Evolutionary conservation across 2,329 filamentous ascomycete genomes (phyloP).

Genomic region (Botrytis tulipae): DNA sequence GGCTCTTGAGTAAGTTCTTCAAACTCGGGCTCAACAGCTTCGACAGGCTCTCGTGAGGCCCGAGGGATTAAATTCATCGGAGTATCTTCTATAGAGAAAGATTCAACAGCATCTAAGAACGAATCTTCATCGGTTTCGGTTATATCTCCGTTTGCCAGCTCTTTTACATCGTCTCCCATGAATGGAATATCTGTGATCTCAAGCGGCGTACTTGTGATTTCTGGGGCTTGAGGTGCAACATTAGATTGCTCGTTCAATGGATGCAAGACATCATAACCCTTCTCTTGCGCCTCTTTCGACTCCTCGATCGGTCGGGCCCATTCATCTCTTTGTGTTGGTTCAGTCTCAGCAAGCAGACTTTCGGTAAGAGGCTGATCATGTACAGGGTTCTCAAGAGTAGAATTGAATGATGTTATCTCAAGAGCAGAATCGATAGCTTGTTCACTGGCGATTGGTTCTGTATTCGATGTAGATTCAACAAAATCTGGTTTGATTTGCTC

Average conservation of each 20-base stretch:
- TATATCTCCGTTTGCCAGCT: background rate
- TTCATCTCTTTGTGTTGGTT: background rate
- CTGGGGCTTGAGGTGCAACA: background rate
- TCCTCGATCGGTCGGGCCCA: background rate
- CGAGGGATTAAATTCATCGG: background rate
- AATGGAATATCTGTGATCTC: background rate
- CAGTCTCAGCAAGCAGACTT: background rate
- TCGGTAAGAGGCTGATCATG: background rate
- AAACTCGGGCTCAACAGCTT: background rate
- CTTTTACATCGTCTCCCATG: background rate
- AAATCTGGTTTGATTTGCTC: background rate
- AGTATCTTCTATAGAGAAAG: background rate
- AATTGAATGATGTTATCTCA: background rate
- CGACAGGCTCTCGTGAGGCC: background rate
- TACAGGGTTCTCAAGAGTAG: background rate
- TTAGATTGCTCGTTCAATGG: background rate
- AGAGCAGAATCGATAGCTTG: background rate
- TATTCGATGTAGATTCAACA: background rate
- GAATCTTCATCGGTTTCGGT: background rate
- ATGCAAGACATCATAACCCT: background rate
- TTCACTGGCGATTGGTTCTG: constrained; percentile 8
- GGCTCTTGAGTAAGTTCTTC: background rate
- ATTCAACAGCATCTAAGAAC: constrained; percentile 5
- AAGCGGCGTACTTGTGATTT: background rate
- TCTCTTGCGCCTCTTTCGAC: background rate